Evolutionary conservation across 169 alveolate genomes (phyloP).

Genomic region (Eimeria falciformis): DNA sequence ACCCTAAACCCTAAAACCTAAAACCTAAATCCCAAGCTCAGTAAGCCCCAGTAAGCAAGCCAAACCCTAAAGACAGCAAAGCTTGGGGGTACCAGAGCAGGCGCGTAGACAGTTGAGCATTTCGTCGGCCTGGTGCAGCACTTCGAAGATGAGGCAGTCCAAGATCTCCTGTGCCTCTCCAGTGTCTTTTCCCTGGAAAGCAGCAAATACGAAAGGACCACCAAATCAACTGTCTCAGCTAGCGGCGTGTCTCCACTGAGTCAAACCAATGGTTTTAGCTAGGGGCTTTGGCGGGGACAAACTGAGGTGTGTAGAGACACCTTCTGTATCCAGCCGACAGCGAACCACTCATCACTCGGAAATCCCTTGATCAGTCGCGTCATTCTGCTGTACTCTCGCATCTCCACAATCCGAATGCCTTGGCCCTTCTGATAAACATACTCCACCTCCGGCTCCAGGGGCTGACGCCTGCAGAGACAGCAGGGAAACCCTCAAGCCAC

Average conservation of each 20-base stretch:
- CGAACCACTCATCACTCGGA: slow-evolving; percentile 62
- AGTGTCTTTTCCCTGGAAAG: background rate
- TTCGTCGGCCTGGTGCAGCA: slow-evolving; percentile 9
- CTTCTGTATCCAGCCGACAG: slow-evolving; percentile 64
- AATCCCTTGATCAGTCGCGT: slow-evolving; percentile 66
- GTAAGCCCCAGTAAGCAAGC: background rate
- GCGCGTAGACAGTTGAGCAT: background rate
- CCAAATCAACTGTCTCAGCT: background rate
- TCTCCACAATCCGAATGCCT: slow-evolving; percentile 14
- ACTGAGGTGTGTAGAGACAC: slow-evolving; percentile 3
- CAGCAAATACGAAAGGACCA: background rate
- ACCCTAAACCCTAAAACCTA: slow-evolving; percentile 45
- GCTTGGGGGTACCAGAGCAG: background rate
- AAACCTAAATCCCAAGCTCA: background rate
- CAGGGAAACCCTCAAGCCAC: background rate
- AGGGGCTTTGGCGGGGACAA: background rate
- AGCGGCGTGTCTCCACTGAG: background rate
- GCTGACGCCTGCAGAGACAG: slow-evolving; percentile 50
- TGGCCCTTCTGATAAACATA: background rate
- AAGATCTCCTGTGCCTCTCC: background rate
- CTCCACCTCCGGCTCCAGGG: slow-evolving; percentile 38
- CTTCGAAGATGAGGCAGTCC: slow-evolving; percentile 23
- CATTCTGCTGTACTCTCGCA: slow-evolving; percentile 3
- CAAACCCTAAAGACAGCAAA: background rate
- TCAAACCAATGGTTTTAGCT: background rate